A percentile compares a stretch with the other conserved stretches of the same genome.
Conservation (phyloP, 2,329 filamentous ascomycete genomes). For the Aspergillus sp. region DNA sequence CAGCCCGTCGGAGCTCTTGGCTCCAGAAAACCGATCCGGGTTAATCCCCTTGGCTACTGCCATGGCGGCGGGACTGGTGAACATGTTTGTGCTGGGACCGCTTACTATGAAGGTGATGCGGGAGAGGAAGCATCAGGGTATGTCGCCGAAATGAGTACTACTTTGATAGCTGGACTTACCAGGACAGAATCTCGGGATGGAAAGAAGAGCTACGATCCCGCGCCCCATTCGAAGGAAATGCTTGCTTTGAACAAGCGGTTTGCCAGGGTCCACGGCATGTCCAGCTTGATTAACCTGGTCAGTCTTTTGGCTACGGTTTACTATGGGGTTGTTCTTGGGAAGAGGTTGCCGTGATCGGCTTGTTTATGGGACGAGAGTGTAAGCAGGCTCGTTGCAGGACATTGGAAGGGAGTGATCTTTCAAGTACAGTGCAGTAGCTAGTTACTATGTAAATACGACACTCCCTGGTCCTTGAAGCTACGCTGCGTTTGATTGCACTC, state of each 20-base stretch:
- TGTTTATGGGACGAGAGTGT: too few species aligned
- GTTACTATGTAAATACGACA: too few species aligned
- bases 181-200: slow-evolving; percentile 69
- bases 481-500: too few species aligned
- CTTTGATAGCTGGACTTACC: slow-evolving; percentile 5
- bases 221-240: slow-evolving; percentile 81
- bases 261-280: slow-evolving; percentile 68
- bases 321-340: slow-evolving; percentile 69
- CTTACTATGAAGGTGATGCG: slow-evolving; percentile 65
- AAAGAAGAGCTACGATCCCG: slow-evolving; percentile 71
- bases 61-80: slow-evolving; percentile 60
- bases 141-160: too few species aligned
- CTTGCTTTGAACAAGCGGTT: slow-evolving; percentile 68
- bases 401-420: too few species aligned
- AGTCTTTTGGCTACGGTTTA: slow-evolving; percentile 60
- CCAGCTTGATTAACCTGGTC: slow-evolving; percentile 66
- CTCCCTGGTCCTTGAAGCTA: too few species aligned
- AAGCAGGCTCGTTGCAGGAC: too few species aligned
- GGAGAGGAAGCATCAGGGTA: slow-evolving; percentile 70
- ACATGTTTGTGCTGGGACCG: slow-evolving; percentile 64
- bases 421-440: too few species aligned
- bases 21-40: slow-evolving; percentile 52
- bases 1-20: slow-evolving; percentile 32
- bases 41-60: slow-evolving; percentile 60
- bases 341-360: slow-evolving; percentile 35